phyloP scores from a whole-genome alignment of 2,329 filamentous ascomycete species.

The Aschersonia sp. region DNA sequence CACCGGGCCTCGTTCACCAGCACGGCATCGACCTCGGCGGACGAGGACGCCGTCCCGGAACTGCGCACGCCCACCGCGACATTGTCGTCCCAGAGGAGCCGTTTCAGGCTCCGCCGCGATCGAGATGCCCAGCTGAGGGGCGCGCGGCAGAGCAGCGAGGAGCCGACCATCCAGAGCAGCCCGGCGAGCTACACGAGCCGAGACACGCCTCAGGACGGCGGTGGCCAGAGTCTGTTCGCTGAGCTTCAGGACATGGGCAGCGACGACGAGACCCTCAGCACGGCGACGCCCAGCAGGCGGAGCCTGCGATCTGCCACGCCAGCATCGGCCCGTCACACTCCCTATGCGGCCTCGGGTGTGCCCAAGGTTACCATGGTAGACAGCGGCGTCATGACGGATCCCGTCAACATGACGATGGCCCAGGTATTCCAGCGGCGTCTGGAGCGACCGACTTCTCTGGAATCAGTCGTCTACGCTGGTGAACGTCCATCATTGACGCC shows the following conservation, averaged over 20 bases:
- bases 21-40: slow-evolving; percentile 76
- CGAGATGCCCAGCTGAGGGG: slow-evolving; percentile 33
- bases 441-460: slow-evolving; percentile 24
- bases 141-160: slow-evolving; percentile 46
- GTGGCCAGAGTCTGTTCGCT: slow-evolving; percentile 72
- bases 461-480: slow-evolving; percentile 21
- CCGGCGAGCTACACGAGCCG: slow-evolving; percentile 40
- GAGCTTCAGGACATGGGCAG: slow-evolving; percentile 72
- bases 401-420: slow-evolving; percentile 23
- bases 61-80: slow-evolving; percentile 47
- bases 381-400: slow-evolving; percentile 45
- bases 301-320: slow-evolving; percentile 33
- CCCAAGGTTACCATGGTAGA: slow-evolving; percentile 44
- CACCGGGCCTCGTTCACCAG: slow-evolving; percentile 63
- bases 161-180: slow-evolving; percentile 41
- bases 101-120: slow-evolving; percentile 54
- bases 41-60: slow-evolving; percentile 46
- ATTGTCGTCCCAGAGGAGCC: slow-evolving; percentile 52
- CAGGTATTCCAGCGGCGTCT: slow-evolving; percentile 3
- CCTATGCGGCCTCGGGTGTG: slow-evolving; percentile 32
- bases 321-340: slow-evolving; percentile 26
- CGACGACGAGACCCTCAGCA: slow-evolving; percentile 57
- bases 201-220: slow-evolving; percentile 31
- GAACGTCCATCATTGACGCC: slow-evolving; percentile 11
- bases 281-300: slow-evolving; percentile 39